Evolutionary conservation across 2,329 filamentous ascomycete species (phyloP).

Genomic region (Claviceps quebecensis): DNA sequence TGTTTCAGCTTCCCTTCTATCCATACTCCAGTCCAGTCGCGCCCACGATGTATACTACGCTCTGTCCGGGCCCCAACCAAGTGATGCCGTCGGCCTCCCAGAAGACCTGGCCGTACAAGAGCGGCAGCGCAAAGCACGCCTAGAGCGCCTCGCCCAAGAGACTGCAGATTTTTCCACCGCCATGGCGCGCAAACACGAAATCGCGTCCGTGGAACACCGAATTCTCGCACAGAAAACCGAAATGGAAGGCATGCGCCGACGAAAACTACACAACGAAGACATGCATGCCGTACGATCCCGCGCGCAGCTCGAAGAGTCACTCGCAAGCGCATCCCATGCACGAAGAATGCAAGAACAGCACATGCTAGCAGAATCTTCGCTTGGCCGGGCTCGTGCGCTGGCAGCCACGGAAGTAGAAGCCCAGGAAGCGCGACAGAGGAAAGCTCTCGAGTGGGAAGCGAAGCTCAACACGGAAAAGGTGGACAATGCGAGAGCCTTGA

Average conservation of each 20-base stretch:
- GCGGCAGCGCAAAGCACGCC: conserved; percentile 32
- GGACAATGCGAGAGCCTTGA: conserved; percentile 34
- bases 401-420: conserved; percentile 32
- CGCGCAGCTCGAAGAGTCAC: conserved; percentile 31
- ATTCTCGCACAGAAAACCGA: conserved; percentile 35
- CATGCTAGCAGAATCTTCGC: conserved; percentile 29
- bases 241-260: conserved; percentile 36
- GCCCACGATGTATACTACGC: conserved; percentile 40
- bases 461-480: conserved; percentile 30
- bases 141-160: conserved; percentile 31
- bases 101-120: conserved; percentile 35
- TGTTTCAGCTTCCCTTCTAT: conserved; percentile 27
- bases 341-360: conserved; percentile 31
- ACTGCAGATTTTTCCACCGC: conserved; percentile 34
- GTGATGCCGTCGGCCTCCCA: conserved; percentile 38
- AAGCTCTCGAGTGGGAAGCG: conserved; percentile 35
- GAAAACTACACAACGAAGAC: conserved; percentile 31
- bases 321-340: conserved; percentile 18
- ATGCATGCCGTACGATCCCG: conserved; percentile 28
- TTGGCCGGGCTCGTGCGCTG: conserved; percentile 29
- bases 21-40: conserved; percentile 36
- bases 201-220: conserved; percentile 36
- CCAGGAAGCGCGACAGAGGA: conserved; percentile 28
- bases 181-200: conserved; percentile 34
- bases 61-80: conserved; percentile 37